Base-by-base conservation (phyloP, 176 grass and related monocot genomes). In the Phoenix roebelenii region DNA sequence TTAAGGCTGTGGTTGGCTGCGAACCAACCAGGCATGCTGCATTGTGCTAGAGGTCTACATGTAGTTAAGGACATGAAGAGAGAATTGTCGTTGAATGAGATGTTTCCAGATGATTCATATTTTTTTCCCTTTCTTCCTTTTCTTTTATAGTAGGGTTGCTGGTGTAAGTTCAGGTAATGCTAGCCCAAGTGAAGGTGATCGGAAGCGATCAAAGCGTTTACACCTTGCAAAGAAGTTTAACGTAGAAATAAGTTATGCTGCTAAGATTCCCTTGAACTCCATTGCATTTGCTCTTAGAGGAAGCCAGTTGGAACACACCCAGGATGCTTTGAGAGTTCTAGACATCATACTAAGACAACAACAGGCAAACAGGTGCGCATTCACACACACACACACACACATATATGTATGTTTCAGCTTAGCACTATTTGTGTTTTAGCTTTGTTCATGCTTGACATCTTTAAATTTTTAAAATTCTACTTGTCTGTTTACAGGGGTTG, bases 271-370 rank as follows among this genome's bases (percentile, higher is more conserved):
- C 55, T 60, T 95, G 15, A 82, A 79, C 23, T 81, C 86, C 22
- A 72, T 95, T 72, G 67, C 71, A 48, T 77, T 82, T 51, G 83
- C 79, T 18, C 80, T 90, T 55, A 58, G 24, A 72, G 91, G 86
- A 71, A 81, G 58, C 1, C 75, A 87, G 28, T 71, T 77, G 15
- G 72, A 85, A 24, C 71, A 87, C 49, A 71, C 83, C 26, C 83
- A 95, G 35, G 83, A 95, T 68, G 83, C 86, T 68, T 64, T 87
- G 28, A 67, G 86, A 69, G 83, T 95, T 30, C 83, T 90, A 26
- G 91, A 95, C 73, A 87, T 90, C 74, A 71, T 87, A 61, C 81
- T 95, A 72, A 95, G 80, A 64, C 86, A 95, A 66, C 91, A 87
- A 23, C 91, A 95, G 50, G 91, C 91, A 63, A 95, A 90, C 56